Evolutionary conservation across 257 asterid species (phyloP).

Genomic region (Nicotiana benthamiana): DNA sequence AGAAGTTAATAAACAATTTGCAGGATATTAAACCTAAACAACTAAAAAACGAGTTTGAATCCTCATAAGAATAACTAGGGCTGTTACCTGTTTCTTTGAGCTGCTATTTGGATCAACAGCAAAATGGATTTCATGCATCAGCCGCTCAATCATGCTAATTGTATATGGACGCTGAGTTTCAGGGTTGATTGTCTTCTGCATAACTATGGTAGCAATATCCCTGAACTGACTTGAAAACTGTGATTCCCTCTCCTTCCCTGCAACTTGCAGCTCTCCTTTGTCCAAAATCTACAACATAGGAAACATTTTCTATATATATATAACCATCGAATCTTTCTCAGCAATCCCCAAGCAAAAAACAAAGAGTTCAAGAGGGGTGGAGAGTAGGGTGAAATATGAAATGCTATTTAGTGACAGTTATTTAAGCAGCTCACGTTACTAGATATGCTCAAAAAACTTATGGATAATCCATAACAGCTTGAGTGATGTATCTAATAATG

Average conservation of each 20-base stretch:
- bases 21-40: background rate
- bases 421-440: background rate
- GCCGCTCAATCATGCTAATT: conserved; percentile 91
- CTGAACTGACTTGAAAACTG: conserved; percentile 82
- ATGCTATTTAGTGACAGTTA: background rate
- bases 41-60: background rate
- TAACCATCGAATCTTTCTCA: background rate
- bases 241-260: conserved; percentile 97
- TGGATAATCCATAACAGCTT: background rate
- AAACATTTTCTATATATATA: conserved; percentile 1
- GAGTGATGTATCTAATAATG: background rate
- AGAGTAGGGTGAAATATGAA: background rate
- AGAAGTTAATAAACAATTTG: background rate
- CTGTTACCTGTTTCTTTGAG: conserved; percentile 86
- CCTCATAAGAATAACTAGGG: background rate
- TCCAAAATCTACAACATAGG: conserved; percentile 67
- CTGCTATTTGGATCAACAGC: conserved; percentile 86
- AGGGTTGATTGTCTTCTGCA: conserved; percentile 89
- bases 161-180: conserved; percentile 92
- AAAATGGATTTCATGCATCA: conserved; percentile 91
- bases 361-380: background rate
- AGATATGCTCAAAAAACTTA: background rate
- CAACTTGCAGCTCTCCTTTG: conserved; percentile 95
- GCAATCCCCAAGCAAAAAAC: background rate
- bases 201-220: conserved; percentile 88